phyloP scores from a whole-genome alignment of 768 basidiomycete species.

The Coprinopsis sp. region DNA sequence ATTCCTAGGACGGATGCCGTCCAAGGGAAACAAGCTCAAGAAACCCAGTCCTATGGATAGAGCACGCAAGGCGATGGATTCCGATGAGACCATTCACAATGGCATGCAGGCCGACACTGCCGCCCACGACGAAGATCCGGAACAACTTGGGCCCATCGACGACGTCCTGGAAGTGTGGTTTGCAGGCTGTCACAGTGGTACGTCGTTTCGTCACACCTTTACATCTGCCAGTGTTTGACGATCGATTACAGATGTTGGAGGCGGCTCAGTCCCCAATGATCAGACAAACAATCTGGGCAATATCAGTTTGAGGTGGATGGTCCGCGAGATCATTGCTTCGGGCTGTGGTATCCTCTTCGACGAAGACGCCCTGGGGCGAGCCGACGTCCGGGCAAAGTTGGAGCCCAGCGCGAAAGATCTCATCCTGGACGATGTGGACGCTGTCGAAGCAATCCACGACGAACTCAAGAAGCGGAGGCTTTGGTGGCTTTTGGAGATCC shows the following conservation, averaged over 20 bases:
- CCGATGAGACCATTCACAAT: constrained; percentile 8
- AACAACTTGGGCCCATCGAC: constrained; percentile 13
- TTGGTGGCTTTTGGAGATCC: constrained; percentile 73
- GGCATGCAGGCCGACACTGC: too few species aligned
- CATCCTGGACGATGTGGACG: constrained; percentile 29
- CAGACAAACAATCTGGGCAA: constrained; percentile 44
- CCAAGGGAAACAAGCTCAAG: neutral
- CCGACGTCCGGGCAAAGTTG: constrained; percentile 27
- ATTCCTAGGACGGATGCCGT: constrained; percentile 7
- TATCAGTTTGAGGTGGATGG: constrained; percentile 74
- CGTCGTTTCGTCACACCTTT: constrained; percentile 17
- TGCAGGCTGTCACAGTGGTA: constrained; percentile 64
- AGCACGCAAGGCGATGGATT: neutral
- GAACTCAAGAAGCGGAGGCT: constrained; percentile 34
- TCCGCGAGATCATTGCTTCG: constrained; percentile 54
- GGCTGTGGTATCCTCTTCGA: constrained; percentile 59
- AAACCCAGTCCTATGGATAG: constrained; percentile 12
- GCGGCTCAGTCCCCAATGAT: constrained; percentile 47
- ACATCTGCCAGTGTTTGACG: neutral
- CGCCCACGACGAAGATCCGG: constrained; percentile 11
- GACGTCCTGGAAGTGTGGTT: constrained; percentile 82
- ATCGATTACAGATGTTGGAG: constrained; percentile 57
- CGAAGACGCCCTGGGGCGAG: constrained; percentile 37
- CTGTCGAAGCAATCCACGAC: constrained; percentile 49
- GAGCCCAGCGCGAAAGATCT: constrained; percentile 14